A percentile compares a stretch with the other conserved stretches of the same genome.
Conservation (phyloP, 768 basidiomycete species). For the Lactarius pseudohatsudake region DNA sequence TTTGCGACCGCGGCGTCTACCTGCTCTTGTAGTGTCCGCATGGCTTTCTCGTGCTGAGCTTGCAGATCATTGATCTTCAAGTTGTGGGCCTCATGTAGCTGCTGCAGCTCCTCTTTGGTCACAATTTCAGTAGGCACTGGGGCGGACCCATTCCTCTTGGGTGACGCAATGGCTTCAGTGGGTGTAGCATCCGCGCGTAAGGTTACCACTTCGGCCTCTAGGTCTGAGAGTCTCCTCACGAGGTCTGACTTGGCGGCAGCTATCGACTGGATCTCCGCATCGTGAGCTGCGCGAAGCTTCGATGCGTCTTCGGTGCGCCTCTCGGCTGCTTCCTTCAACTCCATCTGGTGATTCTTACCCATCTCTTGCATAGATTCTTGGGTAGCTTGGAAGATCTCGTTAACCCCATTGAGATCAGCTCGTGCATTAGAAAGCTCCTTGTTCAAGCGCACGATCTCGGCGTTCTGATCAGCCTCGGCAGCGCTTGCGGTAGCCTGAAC, state of each 20-base stretch:
- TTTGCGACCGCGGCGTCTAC: conserved; percentile 52
- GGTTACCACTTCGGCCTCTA: conserved; percentile 76
- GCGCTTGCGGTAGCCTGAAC: conserved; percentile 38
- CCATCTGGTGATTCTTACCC: conserved; percentile 64
- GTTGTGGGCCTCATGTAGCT: conserved; percentile 82
- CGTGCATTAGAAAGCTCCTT: conserved; percentile 62
- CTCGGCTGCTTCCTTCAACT: conserved; percentile 75
- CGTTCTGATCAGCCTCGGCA: conserved; percentile 48
- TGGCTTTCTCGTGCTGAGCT: conserved; percentile 60
- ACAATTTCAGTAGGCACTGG: conserved; percentile 48
- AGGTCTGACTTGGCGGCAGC: conserved; percentile 63
- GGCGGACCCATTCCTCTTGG: conserved; percentile 55
- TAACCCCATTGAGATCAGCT: conserved; percentile 65
- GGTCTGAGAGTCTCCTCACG: conserved; percentile 60
- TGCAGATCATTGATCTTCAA: conserved; percentile 74
- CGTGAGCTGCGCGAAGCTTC: conserved; percentile 56
- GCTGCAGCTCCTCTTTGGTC: conserved; percentile 74
- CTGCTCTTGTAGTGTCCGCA: conserved; percentile 54
- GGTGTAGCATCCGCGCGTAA: conserved; percentile 51
- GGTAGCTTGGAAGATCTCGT: conserved; percentile 65
- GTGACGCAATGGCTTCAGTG: conserved; percentile 46
- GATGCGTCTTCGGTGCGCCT: conserved; percentile 69
- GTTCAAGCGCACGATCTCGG: conserved; percentile 54
- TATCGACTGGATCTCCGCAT: conserved; percentile 57
- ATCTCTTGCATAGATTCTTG: conserved; percentile 71